phyloP scores from a whole-genome alignment of 2,329 filamentous ascomycete genomes.

The Arthrobotrys megalospora region DNA sequence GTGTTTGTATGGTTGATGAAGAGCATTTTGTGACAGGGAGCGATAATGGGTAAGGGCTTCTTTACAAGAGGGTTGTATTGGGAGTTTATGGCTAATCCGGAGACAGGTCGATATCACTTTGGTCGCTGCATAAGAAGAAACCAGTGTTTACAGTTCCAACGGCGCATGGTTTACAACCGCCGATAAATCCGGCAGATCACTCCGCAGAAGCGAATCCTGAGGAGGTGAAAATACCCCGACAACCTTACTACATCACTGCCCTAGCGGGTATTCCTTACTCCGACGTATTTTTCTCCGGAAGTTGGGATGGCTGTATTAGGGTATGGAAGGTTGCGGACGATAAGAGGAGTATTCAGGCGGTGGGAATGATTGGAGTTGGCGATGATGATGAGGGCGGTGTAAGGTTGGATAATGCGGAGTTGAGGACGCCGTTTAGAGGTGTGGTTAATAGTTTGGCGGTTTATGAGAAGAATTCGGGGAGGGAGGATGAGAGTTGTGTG shows the following conservation, averaged over 20 bases:
- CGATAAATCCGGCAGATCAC: slow-evolving; percentile 77
- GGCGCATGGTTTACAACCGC: slow-evolving; percentile 87
- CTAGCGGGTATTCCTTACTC: slow-evolving; percentile 88
- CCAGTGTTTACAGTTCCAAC: slow-evolving; percentile 83
- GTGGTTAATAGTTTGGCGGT: slow-evolving; percentile 90
- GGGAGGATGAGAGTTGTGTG: slow-evolving; percentile 77
- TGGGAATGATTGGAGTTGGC: slow-evolving; percentile 76
- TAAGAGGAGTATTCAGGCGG: slow-evolving; percentile 80
- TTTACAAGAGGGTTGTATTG: background rate
- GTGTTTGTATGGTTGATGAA: slow-evolving; percentile 89
- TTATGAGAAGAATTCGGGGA: slow-evolving; percentile 74
- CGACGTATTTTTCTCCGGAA: slow-evolving; percentile 89
- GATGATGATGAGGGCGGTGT: slow-evolving; percentile 63
- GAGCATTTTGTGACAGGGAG: slow-evolving; percentile 92
- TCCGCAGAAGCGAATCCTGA: slow-evolving; percentile 80
- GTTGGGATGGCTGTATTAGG: slow-evolving; percentile 91
- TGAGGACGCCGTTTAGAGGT: slow-evolving; percentile 72
- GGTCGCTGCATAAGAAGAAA: slow-evolving; percentile 95
- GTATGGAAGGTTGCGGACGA: slow-evolving; percentile 89
- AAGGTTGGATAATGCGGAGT: slow-evolving; percentile 59
- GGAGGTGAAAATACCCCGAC: slow-evolving; percentile 74
- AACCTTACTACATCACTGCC: slow-evolving; percentile 91
- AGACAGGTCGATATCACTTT: slow-evolving; percentile 76
- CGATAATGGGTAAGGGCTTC: slow-evolving; percentile 78
- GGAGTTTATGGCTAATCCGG: background rate